Conservation (phyloP, 1,284 basidiomycete genomes). For the Moesziomyces sp. region DNA sequence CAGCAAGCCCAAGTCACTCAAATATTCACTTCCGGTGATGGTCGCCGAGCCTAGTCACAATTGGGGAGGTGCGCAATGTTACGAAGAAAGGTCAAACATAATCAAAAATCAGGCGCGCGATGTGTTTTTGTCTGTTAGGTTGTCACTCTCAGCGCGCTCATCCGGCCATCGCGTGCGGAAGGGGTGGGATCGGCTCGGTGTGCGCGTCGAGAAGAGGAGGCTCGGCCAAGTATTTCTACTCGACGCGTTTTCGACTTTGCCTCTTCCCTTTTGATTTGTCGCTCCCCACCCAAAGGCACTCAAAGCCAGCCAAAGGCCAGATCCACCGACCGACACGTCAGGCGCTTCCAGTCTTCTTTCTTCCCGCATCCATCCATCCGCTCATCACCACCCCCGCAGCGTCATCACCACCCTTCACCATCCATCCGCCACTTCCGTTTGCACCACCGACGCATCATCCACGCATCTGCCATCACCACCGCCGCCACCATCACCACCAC, state of each 20-base stretch:
- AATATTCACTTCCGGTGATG: too few relatives aligned
- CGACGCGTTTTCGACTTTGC: conserved; percentile 30
- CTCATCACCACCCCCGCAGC: conserved; percentile 4
- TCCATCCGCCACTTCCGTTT: too few relatives aligned
- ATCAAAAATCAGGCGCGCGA: too few relatives aligned
- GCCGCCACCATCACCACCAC: background rate
- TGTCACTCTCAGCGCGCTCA: too few relatives aligned
- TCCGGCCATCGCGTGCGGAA: background rate
- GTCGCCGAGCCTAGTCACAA: too few relatives aligned
- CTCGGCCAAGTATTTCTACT: conserved; percentile 28
- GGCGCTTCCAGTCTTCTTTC: background rate
- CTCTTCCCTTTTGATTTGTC: conserved; percentile 37
- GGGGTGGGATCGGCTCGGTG: background rate
- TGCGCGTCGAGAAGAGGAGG: background rate
- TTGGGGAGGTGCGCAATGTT: too few relatives aligned
- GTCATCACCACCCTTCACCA: too few relatives aligned
- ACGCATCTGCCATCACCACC: background rate
- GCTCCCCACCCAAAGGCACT: background rate
- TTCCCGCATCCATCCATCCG: conserved; percentile 10
- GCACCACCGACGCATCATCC: background rate
- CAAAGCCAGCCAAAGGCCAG: too few relatives aligned
- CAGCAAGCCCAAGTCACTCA: too few relatives aligned
- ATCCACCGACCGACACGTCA: too few relatives aligned
- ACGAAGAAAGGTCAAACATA: too few relatives aligned
- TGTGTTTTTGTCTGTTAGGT: background rate